A percentile compares a stretch with the other conserved stretches of the same genome.
phyloP scores from a whole-genome alignment of 225 moss, liverwort and hornwort genomes.

The Pleurozium schreberi region DNA sequence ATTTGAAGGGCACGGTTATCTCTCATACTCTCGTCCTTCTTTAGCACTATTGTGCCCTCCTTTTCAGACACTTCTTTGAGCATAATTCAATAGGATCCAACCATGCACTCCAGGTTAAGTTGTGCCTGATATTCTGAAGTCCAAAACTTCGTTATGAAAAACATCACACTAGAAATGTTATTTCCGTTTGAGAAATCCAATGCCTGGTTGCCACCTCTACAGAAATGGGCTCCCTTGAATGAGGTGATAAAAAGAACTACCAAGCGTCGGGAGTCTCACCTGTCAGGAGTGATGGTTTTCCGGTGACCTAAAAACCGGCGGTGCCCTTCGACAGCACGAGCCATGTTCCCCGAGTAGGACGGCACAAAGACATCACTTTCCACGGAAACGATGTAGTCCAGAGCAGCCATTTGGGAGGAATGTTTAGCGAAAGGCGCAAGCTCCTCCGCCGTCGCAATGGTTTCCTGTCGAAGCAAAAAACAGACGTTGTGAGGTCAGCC shows the following conservation, averaged over 20 bases:
- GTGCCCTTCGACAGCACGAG: slow-evolving; percentile 95
- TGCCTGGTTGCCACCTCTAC: background rate
- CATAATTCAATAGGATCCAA: too few relatives aligned
- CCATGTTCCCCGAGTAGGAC: slow-evolving; percentile 97
- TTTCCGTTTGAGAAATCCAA: background rate
- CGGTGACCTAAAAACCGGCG: slow-evolving; percentile 80
- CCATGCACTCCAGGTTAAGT: too few relatives aligned
- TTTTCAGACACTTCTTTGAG: too few relatives aligned
- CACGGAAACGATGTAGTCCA: slow-evolving; percentile 88
- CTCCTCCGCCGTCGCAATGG: slow-evolving; percentile 69
- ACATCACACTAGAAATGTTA: background rate
- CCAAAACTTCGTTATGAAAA: background rate
- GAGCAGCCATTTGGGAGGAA: slow-evolving; percentile 94
- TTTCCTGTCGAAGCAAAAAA: slow-evolving; percentile 43
- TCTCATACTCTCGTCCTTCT: too few relatives aligned
- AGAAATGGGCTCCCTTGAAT: too few relatives aligned
- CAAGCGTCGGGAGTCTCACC: slow-evolving; percentile 24
- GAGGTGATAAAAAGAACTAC: background rate
- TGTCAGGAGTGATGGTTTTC: slow-evolving; percentile 85
- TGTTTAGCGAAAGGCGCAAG: slow-evolving; percentile 71
- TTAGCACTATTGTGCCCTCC: too few relatives aligned
- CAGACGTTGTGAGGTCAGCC: background rate
- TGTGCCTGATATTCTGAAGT: too few relatives aligned
- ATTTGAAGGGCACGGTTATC: too few relatives aligned
- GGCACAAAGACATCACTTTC: slow-evolving; percentile 94